A percentile compares a stretch with the other conserved stretches of the same genome.
Conservation (phyloP, 805 yeast species). For the Myxozyma geophila region DNA sequence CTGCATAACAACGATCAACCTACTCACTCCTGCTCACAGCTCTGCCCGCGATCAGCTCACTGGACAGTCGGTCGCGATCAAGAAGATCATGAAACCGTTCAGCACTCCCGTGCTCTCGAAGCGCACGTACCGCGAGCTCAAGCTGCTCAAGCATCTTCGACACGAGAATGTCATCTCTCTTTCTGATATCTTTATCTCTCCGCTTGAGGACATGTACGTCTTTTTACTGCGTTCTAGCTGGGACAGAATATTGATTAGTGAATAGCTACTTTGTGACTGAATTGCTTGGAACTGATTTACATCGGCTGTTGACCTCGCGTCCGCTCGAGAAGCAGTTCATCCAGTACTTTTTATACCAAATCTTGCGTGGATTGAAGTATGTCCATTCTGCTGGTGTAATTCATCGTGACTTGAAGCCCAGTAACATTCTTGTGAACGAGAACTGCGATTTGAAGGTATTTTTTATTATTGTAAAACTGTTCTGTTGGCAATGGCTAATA, state of each 20-base stretch:
- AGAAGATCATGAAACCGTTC: conserved; percentile 97
- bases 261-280: conserved; percentile 84
- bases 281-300: conserved; percentile 94
- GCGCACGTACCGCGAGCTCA: conserved; percentile 94
- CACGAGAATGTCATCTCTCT: conserved; percentile 93
- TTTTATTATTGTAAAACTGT: background rate
- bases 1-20: background rate
- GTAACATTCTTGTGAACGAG: conserved; percentile 80
- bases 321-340: conserved; percentile 96
- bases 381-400: conserved; percentile 92
- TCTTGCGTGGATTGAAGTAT: conserved; percentile 81
- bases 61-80: conserved; percentile 92
- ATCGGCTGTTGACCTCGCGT: conserved; percentile 84
- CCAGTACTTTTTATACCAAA: conserved; percentile 95
- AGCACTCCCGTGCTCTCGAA: conserved; percentile 93
- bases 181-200: conserved; percentile 91
- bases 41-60: conserved; percentile 93
- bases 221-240: background rate
- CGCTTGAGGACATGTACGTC: conserved; percentile 82
- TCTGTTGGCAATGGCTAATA: background rate
- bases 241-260: conserved; percentile 33
- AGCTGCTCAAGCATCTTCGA: conserved; percentile 85
- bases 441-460: conserved; percentile 76
- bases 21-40: conserved; percentile 27
- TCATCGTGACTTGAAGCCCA: conserved; percentile 85